Evolutionary conservation across 495 filamentous ascomycete genomes (phyloP).

Genomic region (Annulohypoxylon nitens): DNA sequence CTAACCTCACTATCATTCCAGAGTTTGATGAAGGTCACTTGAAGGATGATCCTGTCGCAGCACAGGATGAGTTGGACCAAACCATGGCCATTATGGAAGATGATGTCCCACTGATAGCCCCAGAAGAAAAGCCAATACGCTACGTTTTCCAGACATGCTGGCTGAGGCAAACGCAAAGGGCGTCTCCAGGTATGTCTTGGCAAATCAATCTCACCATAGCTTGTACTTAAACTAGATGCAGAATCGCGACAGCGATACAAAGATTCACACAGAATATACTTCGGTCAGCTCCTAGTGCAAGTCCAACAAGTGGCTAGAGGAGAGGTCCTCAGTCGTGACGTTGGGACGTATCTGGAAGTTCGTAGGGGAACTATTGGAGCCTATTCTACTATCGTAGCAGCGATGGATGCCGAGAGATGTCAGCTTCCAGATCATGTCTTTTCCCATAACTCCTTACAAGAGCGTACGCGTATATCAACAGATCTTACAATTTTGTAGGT

Average conservation of each 20-base stretch:
- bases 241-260: conserved; percentile 24
- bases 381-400: background rate
- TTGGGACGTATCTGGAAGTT: conserved; percentile 9
- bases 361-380: conserved; percentile 16
- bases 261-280: conserved; percentile 12
- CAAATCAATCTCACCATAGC: background rate
- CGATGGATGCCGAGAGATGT: background rate
- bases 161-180: conserved; percentile 10
- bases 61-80: conserved; percentile 19
- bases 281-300: conserved; percentile 21
- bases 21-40: conserved; percentile 28
- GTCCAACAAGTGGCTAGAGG: conserved; percentile 13
- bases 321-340: conserved; percentile 19
- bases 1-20: background rate
- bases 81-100: conserved; percentile 26
- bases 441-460: conserved; percentile 15
- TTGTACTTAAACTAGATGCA: background rate
- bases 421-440: conserved; percentile 16
- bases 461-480: conserved; percentile 24
- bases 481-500: conserved; percentile 27
- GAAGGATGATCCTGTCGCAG: conserved; percentile 19
- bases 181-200: conserved; percentile 13
- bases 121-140: conserved; percentile 11
- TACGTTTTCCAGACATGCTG: conserved; percentile 18
- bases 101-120: conserved; percentile 7